Conservation (phyloP, 2,329 filamentous ascomycete species). For the Neonectria faginata region DNA sequence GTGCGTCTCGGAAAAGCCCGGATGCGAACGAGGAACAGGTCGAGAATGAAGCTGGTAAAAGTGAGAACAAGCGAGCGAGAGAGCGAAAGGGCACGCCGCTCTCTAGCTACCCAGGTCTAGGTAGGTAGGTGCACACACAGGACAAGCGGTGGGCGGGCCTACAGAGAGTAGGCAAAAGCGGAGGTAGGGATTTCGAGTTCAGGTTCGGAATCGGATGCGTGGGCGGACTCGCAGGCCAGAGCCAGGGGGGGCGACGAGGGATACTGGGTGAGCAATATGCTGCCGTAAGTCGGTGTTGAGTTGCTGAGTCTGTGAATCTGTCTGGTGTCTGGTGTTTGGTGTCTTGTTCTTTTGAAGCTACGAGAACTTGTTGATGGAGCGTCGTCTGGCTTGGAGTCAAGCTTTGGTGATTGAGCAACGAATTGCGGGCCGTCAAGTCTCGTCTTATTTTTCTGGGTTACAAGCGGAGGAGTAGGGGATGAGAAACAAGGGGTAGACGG, state of each 20-base stretch:
- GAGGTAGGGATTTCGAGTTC: conserved; percentile 10
- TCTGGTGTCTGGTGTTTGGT: conserved; percentile 23
- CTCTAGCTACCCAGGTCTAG: conserved; percentile 11
- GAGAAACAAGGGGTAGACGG: conserved; percentile 13
- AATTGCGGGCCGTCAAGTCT: conserved; percentile 30
- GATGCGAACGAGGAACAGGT: neutral
- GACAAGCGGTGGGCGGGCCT: conserved; percentile 27
- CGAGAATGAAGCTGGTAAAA: conserved; percentile 1
- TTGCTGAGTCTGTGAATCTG: conserved; percentile 11
- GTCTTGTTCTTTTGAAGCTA: conserved; percentile 22
- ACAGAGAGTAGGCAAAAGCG: conserved; percentile 1
- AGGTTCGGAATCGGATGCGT: conserved; percentile 1
- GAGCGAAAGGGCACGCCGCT: conserved; percentile 15
- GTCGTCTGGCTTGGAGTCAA: conserved; percentile 7
- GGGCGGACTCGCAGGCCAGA: conserved; percentile 8
- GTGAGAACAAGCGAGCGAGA: neutral
- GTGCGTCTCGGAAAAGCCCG: neutral
- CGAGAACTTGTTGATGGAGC: conserved; percentile 24
- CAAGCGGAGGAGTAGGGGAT: conserved; percentile 28
- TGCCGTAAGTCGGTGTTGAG: conserved; percentile 38
- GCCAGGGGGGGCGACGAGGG: conserved; percentile 20
- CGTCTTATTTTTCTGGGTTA: conserved; percentile 24
- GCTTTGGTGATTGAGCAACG: conserved; percentile 30
- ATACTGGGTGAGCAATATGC: conserved; percentile 43
- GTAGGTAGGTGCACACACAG: conserved; percentile 6